phyloP scores from a whole-genome alignment of 1,284 basidiomycete species.

The Ceratobasidium sp. region DNA sequence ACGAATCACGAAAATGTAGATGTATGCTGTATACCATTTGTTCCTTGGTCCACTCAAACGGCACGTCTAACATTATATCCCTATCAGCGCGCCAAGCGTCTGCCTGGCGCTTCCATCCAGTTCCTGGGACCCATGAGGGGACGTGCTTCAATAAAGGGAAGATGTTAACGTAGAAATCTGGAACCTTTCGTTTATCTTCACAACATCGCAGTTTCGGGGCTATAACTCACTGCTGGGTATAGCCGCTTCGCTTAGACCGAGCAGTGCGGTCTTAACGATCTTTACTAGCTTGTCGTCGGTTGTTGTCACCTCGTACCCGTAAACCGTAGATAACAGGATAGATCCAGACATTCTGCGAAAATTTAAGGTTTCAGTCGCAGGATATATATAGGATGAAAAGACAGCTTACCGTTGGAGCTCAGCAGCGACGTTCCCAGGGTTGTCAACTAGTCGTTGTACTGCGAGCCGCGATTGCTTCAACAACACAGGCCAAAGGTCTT shows the following conservation, averaged over 20 bases:
- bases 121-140: constrained; percentile 45
- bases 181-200: neutral
- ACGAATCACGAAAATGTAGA: too few species aligned
- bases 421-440: neutral
- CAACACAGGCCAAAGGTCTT: constrained; percentile 12
- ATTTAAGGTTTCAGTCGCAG: neutral
- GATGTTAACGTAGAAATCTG: constrained; percentile 35
- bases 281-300: constrained; percentile 1
- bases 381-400: neutral
- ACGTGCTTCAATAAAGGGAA: constrained; percentile 36
- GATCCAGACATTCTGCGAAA: constrained; percentile 7
- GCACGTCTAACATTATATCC: constrained; percentile 8
- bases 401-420: constrained; percentile 25
- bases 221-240: constrained; percentile 8
- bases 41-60: constrained; percentile 37
- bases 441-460: constrained; percentile 8
- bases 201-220: neutral
- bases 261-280: constrained; percentile 8
- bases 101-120: constrained; percentile 44
- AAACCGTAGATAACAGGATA: constrained; percentile 11
- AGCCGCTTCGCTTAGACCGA: constrained; percentile 22
- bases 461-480: constrained; percentile 7
- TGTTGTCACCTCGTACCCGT: constrained; percentile 17
- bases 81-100: constrained; percentile 23
- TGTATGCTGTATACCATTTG: constrained; percentile 1